Conservation (phyloP, 306 rosid genomes). For the Prunus salicina region DNA sequence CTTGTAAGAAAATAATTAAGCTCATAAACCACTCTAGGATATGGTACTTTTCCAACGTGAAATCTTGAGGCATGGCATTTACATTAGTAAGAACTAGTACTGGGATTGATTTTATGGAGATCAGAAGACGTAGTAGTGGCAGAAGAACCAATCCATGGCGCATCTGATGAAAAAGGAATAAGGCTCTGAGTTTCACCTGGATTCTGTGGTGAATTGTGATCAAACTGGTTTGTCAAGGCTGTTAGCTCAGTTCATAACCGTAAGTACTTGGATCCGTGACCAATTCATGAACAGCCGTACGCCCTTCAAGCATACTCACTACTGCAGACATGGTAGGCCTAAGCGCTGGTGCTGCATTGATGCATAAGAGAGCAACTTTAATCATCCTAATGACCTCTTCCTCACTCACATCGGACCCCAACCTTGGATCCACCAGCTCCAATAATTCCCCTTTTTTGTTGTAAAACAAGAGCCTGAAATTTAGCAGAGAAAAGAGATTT, state of each 20-base stretch:
- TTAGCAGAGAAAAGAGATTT: neutral
- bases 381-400: slow-evolving; percentile 8
- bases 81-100: neutral
- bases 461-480: no score
- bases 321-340: slow-evolving; percentile 19
- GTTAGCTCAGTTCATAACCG: slow-evolving; percentile 1
- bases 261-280: neutral
- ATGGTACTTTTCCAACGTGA: no score
- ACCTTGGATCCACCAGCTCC: slow-evolving; percentile 10
- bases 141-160: slow-evolving; percentile 1
- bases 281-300: neutral
- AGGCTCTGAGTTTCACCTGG: neutral
- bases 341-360: slow-evolving; percentile 7
- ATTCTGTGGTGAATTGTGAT: neutral
- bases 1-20: no score
- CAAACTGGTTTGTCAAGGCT: slow-evolving; percentile 3
- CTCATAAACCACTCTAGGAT: no score
- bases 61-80: no score
- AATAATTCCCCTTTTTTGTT: neutral
- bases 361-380: slow-evolving; percentile 17
- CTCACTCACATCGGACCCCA: neutral
- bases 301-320: slow-evolving; percentile 19
- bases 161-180: neutral
- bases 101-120: neutral
- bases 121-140: neutral